Conservation (phyloP, 352 stramenopile species). For the Phytophthora quininea region DNA sequence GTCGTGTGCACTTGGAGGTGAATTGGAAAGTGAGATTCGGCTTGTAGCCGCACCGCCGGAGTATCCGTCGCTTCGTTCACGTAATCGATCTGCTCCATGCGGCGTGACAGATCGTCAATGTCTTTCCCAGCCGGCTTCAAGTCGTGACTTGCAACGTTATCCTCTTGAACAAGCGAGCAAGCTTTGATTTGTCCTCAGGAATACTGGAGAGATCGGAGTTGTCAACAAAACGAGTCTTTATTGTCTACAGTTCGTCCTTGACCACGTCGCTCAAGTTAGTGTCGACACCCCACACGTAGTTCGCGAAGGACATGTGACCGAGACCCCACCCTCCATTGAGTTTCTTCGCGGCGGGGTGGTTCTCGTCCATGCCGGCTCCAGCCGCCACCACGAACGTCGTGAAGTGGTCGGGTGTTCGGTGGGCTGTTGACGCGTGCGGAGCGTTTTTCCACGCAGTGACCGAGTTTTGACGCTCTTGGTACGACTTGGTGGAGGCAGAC, state of each 20-base stretch:
- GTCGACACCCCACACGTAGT: constrained; percentile 43
- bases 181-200: neutral
- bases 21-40: constrained; percentile 22
- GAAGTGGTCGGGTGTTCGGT: constrained; percentile 60
- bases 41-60: neutral
- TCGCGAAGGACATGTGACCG: constrained; percentile 49
- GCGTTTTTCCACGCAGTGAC: constrained; percentile 45
- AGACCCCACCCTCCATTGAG: constrained; percentile 40
- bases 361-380: constrained; percentile 52
- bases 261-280: constrained; percentile 29
- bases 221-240: no score
- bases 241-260: constrained; percentile 31
- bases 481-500: constrained; percentile 22
- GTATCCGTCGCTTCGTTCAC: neutral
- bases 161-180: neutral
- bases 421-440: constrained; percentile 40
- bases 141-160: no score
- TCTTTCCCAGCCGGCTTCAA: no score
- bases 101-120: no score
- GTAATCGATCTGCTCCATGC: neutral
- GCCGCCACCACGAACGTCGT: constrained; percentile 52
- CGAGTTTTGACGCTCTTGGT: constrained; percentile 29
- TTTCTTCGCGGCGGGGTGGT: constrained; percentile 30
- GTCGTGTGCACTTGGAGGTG: neutral
- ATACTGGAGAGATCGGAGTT: no score